A percentile compares a stretch with the other conserved stretches of the same genome.
These are phyloP conservation scores for Zymoseptoria tritici DNA, from an alignment of 2,329 filamentous ascomycete species.

Conservation along the genomic window DNA sequence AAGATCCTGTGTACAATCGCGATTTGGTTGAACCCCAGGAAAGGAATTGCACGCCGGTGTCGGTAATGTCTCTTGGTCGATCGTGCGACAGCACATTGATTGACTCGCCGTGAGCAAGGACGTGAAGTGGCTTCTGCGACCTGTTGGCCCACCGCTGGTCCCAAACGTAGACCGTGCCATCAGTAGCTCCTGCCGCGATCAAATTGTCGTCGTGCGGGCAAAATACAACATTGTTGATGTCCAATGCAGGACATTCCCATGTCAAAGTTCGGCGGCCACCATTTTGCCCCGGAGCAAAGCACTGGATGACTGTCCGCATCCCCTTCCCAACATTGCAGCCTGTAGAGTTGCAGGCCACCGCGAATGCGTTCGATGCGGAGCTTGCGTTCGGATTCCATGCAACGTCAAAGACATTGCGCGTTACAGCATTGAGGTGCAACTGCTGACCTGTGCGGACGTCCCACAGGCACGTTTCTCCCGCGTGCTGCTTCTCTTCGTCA, in stretches of 20 bases:
- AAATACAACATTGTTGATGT: conserved; percentile 53
- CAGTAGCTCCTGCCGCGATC: conserved; percentile 53
- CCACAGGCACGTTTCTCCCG: conserved; percentile 51
- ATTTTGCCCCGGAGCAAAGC: conserved; percentile 41
- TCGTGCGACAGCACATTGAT: conserved; percentile 42
- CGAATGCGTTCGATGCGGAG: conserved; percentile 38
- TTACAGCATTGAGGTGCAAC: conserved; percentile 39
- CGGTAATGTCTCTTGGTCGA: conserved; percentile 41
- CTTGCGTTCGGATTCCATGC: conserved; percentile 47
- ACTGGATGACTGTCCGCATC: conserved; percentile 45
- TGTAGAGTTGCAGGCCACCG: conserved; percentile 43
- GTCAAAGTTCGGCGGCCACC: conserved; percentile 34
- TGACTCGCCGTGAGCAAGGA: conserved; percentile 44
- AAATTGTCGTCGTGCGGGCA: conserved; percentile 43
- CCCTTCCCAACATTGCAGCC: conserved; percentile 31
- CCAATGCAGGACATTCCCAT: conserved; percentile 50
- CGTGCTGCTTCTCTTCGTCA: conserved; percentile 32
- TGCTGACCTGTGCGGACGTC: conserved; percentile 37
- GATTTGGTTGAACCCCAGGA: conserved; percentile 48
- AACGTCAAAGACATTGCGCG: conserved; percentile 51
- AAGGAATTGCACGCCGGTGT: conserved; percentile 52
- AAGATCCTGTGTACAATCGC: conserved; percentile 52
- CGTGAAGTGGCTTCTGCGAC: conserved; percentile 40
- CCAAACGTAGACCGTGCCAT: conserved; percentile 55
- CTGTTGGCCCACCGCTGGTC: conserved; percentile 41